phyloP scores from a whole-genome alignment of 768 basidiomycete species.

The Termitomyces sp. region DNA sequence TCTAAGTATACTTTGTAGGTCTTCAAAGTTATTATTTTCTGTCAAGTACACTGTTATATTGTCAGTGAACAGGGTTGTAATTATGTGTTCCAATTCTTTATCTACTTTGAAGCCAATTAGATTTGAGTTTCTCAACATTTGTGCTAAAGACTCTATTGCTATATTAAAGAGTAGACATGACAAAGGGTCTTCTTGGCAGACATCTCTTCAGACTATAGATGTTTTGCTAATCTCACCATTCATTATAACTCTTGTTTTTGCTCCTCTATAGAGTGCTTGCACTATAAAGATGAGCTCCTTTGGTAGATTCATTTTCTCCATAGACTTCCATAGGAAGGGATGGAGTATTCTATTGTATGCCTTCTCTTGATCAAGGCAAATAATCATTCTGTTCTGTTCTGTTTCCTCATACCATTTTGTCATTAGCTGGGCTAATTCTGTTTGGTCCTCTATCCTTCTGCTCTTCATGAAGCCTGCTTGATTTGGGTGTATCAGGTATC shows the following conservation, averaged over 20 bases:
- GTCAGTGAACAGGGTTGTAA: no score
- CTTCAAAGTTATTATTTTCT: no score
- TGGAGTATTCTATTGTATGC: neutral
- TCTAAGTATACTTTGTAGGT: no score
- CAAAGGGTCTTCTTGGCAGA: neutral
- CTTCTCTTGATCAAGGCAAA: neutral
- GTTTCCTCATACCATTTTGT: neutral
- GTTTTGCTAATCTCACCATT: neutral
- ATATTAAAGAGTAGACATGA: neutral
- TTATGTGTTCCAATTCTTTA: no score
- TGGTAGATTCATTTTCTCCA: neutral
- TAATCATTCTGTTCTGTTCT: no score
- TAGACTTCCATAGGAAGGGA: neutral
- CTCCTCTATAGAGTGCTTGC: neutral
- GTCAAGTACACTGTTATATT: no score
- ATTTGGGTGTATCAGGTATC: neutral
- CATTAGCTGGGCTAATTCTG: no score
- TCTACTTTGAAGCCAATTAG: no score
- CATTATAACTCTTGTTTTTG: neutral
- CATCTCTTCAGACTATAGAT: neutral
- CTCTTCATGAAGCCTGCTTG: neutral
- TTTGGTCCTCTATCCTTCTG: no score
- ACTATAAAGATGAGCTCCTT: neutral
- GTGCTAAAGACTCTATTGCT: neutral
- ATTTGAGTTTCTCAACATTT: neutral